phyloP scores from a whole-genome alignment of 73 alveolate genomes.

The Paramecium tetraurelia region DNA sequence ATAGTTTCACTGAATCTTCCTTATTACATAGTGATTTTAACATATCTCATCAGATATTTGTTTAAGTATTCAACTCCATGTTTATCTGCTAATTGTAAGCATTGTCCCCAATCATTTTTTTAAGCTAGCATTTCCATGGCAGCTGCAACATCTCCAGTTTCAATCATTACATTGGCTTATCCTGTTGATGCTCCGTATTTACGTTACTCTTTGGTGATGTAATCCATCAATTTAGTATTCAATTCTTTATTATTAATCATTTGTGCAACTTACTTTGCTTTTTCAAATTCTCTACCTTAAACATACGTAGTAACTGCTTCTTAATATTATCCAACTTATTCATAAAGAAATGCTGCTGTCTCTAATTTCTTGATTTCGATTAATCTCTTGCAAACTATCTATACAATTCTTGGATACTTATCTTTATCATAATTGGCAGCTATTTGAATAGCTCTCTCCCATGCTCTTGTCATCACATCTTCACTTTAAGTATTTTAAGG shows the following conservation, averaged over 20 bases:
- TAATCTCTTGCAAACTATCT: conserved; percentile 91
- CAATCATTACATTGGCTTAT: conserved; percentile 66
- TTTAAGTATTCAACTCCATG: conserved; percentile 89
- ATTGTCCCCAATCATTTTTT: conserved; percentile 83
- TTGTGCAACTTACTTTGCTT: conserved; percentile 91
- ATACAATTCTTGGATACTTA: conserved; percentile 92
- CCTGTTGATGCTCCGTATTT: conserved; percentile 71
- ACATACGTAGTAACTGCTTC: conserved; percentile 93
- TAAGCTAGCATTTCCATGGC: conserved; percentile 75
- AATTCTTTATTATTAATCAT: conserved; percentile 77
- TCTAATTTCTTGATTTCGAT: conserved; percentile 80
- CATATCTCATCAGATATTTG: conserved; percentile 86
- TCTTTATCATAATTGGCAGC: conserved; percentile 95
- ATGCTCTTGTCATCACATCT: conserved; percentile 77
- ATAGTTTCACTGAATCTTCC: conserved; percentile 96
- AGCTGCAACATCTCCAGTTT: conserved; percentile 74
- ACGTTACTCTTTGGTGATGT: conserved; percentile 55
- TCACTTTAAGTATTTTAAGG: conserved; percentile 90
- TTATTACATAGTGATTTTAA: conserved; percentile 80
- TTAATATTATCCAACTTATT: conserved; percentile 93
- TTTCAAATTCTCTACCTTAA: conserved; percentile 81
- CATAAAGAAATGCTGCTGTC: conserved; percentile 96
- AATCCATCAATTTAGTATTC: conserved; percentile 27
- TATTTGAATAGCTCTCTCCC: conserved; percentile 93
- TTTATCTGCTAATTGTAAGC: conserved; percentile 89